Evolutionary conservation across 371 early-diverging fungal genomes (phyloP).

Genomic region (Syncephalastrum racemosum): DNA sequence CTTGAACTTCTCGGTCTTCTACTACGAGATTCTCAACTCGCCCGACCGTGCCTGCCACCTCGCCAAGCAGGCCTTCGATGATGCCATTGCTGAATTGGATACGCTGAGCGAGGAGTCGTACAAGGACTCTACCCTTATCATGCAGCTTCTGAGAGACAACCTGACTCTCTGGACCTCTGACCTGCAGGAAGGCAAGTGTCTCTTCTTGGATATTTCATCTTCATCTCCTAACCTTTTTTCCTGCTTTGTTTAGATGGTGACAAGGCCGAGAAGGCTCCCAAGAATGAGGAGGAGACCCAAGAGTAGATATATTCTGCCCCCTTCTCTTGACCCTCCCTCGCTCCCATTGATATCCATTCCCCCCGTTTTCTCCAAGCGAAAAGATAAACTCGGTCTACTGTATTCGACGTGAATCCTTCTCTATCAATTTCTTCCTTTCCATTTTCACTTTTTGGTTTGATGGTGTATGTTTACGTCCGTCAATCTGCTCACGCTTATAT

Average conservation of each 20-base stretch:
- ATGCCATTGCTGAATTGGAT: slow-evolving; percentile 98
- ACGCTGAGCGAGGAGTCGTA: slow-evolving; percentile 98
- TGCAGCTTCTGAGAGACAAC: slow-evolving; percentile 99
- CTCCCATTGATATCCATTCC: no score
- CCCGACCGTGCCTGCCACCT: slow-evolving; percentile 98
- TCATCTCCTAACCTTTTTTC: no score
- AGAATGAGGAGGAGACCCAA: slow-evolving; percentile 17
- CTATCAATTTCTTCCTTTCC: no score
- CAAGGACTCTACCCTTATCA: slow-evolving; percentile 99
- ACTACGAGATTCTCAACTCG: slow-evolving; percentile 99
- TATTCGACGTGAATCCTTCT: no score
- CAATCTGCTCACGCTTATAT: no score
- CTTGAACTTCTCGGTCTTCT: slow-evolving; percentile 99
- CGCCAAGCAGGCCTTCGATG: slow-evolving; percentile 99
- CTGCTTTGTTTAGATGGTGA: slow-evolving; percentile 12
- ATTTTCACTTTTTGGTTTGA: no score
- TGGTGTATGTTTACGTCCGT: no score
- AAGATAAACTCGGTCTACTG: no score
- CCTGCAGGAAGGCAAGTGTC: slow-evolving; percentile 75
- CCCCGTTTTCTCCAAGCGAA: slow-evolving; percentile 7
- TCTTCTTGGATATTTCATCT: no score
- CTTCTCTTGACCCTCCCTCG: neutral
- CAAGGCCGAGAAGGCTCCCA: slow-evolving; percentile 17
- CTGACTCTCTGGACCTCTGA: slow-evolving; percentile 99
- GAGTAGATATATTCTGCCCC: slow-evolving; percentile 12